Conservation (phyloP, 2,329 filamentous ascomycete species). For the Neocucurbitaria cava region DNA sequence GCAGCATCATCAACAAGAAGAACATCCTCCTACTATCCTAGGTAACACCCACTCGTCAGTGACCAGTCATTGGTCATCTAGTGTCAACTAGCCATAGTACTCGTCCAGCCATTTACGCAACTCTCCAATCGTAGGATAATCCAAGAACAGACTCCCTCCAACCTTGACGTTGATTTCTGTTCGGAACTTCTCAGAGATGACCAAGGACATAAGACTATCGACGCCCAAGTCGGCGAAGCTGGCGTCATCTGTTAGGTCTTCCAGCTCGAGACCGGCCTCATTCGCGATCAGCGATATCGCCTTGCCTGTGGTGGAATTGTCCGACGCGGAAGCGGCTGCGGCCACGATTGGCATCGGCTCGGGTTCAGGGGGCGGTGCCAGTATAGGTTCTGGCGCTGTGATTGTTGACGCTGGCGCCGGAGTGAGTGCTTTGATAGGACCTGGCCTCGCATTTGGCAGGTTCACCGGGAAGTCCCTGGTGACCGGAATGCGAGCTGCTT, state of each 20-base stretch:
- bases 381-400: background rate
- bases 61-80: too few species aligned
- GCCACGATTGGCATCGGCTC: background rate
- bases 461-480: background rate
- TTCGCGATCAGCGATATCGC: slow-evolving; percentile 25
- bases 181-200: slow-evolving; percentile 30
- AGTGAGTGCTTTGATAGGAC: background rate
- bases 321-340: background rate
- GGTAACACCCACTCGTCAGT: too few species aligned
- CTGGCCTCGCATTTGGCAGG: background rate
- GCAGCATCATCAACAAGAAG: too few species aligned
- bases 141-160: slow-evolving; percentile 26
- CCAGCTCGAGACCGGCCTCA: slow-evolving; percentile 23
- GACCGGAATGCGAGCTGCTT: background rate
- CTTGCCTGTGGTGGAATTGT: slow-evolving; percentile 10
- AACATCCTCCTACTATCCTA: too few species aligned
- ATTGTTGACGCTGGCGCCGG: background rate
- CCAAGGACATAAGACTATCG: slow-evolving; percentile 34
- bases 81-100: slow-evolving; percentile 13
- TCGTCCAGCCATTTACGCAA: slow-evolving; percentile 23
- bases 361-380: background rate
- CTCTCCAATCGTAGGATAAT: slow-evolving; percentile 32
- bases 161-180: slow-evolving; percentile 25
- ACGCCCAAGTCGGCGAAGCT: slow-evolving; percentile 34
- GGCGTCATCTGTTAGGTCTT: slow-evolving; percentile 27